Conservation (phyloP, 495 filamentous ascomycete species). For the Annulohypoxylon stygium region DNA sequence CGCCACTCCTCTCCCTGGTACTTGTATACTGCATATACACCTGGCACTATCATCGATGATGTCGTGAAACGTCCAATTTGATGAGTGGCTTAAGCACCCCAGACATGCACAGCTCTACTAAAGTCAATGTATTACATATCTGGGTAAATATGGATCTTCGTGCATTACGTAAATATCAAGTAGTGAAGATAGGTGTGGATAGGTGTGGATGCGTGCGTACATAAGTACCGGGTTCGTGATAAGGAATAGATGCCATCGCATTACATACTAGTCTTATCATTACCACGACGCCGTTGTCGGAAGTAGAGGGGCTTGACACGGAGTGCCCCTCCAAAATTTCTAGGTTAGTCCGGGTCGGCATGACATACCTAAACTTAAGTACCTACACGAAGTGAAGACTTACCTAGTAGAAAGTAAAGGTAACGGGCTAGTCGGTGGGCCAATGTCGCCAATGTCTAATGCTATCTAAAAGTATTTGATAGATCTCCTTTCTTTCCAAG, state of each 20-base stretch:
- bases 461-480: not conserved
- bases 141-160: no score
- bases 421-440: not conserved
- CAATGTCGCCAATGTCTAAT: not conserved
- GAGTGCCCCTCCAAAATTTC: slow-evolving; percentile 29
- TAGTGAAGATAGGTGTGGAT: no score
- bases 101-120: no score
- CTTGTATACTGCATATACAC: no score
- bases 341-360: not conserved
- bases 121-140: no score
- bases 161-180: no score
- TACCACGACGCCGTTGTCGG: slow-evolving; percentile 34
- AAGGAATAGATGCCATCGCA: slow-evolving; percentile 2
- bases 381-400: not conserved
- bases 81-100: no score
- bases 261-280: slow-evolving; percentile 23
- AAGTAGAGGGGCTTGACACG: slow-evolving; percentile 11
- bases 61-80: no score
- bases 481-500: not conserved
- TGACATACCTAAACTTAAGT: slow-evolving; percentile 5
- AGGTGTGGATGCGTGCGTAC: not conserved
- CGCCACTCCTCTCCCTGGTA: no score
- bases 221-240: slow-evolving; percentile 6
- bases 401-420: not conserved
- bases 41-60: no score